Base-by-base conservation (phyloP, 768 basidiomycete genomes). In the Lactifluus hygrophoroides region DNA sequence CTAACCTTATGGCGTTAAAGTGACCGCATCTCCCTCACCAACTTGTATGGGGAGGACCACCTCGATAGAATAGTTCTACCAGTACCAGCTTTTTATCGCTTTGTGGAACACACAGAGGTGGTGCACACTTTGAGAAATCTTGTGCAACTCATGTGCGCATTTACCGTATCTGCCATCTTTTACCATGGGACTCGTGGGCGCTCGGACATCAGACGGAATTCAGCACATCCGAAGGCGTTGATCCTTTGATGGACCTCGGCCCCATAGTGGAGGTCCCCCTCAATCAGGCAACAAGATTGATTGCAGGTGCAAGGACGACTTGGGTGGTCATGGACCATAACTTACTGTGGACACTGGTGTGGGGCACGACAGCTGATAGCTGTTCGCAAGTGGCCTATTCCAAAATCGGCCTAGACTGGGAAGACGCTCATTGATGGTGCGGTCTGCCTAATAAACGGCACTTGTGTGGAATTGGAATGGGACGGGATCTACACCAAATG, bases 111-210 rank as follows among this genome's bases (percentile, higher is more conserved):
- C 52, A 51, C 14, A 72, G 69, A 0, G 48, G 80, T 23, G 65
- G 67, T 28, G 64, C 65, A 52, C 58, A 80, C 7, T 64, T 80
- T 34, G 84, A 84, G n/a, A 76, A 76, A 21, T 54, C 66, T 5
- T 83, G 80, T 6, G 69, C 66, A 3, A n/a, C 71, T 86, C 6
- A 54, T 87, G 1, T 85, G 83, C 11, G 78, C 77, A 5, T 88
- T 88, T 66, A 51, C 78, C 2, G 60, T 79, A 5, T 88, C 86
- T 0, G 83, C 78, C 6, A 23, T 80, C 3, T 64, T 86, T 4
- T 87, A 89, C 57, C 75, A 81, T 59, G 77, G 17, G 84, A 80
- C 13, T 60, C 80, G 51, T 84, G 77, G 74, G 82, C 80, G 4
- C 78, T 86, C 79, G 79, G 76, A 1, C 72, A 73, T 6, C 83